Evolutionary conservation across 129 eudicot species (phyloP).

Genomic region (Artemisia argyi): DNA sequence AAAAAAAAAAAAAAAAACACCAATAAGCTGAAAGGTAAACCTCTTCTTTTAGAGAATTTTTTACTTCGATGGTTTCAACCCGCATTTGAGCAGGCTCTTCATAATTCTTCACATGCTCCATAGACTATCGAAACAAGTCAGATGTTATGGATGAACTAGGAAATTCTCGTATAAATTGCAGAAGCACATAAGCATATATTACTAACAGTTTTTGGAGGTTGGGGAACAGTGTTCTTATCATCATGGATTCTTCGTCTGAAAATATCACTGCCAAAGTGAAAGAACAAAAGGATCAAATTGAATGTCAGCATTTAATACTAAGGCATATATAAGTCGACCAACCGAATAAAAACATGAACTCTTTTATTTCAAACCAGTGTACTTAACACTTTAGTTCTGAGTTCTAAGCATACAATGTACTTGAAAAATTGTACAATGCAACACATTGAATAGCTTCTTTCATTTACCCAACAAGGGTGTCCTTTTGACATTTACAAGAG

Average conservation of each 20-base stretch:
- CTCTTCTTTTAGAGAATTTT: conserved; percentile 53
- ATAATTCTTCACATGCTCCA: conserved; percentile 38
- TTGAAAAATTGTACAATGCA: background rate
- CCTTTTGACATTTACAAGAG: background rate
- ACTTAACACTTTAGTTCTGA: background rate
- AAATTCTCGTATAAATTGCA: background rate
- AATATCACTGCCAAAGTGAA: conserved; percentile 43
- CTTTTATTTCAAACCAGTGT: background rate
- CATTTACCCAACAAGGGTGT: background rate
- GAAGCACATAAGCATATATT: background rate
- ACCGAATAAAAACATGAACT: background rate
- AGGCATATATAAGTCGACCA: background rate
- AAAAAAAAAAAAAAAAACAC: no score
- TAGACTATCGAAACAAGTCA: conserved; percentile 29
- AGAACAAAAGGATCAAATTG: conserved; percentile 4
- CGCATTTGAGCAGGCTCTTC: conserved; percentile 39
- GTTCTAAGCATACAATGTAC: background rate
- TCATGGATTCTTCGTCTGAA: conserved; percentile 32
- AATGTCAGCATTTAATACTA: conserved; percentile 20
- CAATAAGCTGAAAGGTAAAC: conserved; percentile 24
- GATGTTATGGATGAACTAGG: conserved; percentile 1
- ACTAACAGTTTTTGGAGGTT: conserved; percentile 36
- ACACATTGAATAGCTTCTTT: background rate
- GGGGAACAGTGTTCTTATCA: conserved; percentile 35
- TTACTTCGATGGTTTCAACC: conserved; percentile 31